Percentiles rank a stretch among this genome's conserved stretches.
phyloP scores from a whole-genome alignment of 768 basidiomycete genomes.

The Amanita polypyramis region DNA sequence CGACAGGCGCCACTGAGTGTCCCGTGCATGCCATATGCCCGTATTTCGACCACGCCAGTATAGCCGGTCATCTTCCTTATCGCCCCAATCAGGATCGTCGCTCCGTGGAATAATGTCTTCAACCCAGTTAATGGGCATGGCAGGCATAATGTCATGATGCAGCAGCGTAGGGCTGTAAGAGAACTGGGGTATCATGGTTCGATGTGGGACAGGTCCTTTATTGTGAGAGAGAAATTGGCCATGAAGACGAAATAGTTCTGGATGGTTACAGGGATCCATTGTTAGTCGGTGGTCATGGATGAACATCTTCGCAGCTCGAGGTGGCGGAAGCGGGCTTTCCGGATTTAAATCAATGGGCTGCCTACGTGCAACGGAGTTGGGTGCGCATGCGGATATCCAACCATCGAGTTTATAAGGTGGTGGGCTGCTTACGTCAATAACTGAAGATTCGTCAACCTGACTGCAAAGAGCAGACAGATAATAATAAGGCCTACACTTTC shows the following conservation, averaged over 20 bases:
- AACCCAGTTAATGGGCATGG: conserved; percentile 35
- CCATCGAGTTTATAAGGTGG: conserved; percentile 21
- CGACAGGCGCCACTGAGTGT: conserved; percentile 30
- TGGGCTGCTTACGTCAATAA: conserved; percentile 21
- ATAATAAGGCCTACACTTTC: conserved; percentile 22
- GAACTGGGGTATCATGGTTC: conserved; percentile 38
- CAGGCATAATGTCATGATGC: conserved; percentile 42
- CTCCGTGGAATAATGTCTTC: conserved; percentile 20
- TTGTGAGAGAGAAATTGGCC: conserved; percentile 42
- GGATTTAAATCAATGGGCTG: conserved; percentile 13
- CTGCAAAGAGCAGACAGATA: not conserved
- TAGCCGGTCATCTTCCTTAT: conserved; percentile 43
- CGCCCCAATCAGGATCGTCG: conserved; percentile 49
- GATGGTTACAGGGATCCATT: conserved; percentile 40
- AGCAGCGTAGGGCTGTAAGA: conserved; percentile 34
- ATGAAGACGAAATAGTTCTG: conserved; percentile 27
- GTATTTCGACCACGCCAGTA: conserved; percentile 71
- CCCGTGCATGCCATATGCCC: conserved; percentile 38
- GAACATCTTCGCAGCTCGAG: conserved; percentile 24
- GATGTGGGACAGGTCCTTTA: conserved; percentile 32
- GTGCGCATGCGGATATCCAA: conserved; percentile 30
- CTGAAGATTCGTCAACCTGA: conserved; percentile 11
- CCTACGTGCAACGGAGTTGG: conserved; percentile 17
- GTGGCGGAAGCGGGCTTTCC: conserved; percentile 12
- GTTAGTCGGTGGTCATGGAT: conserved; percentile 32